Evolutionary conservation across 139 green algal genomes (phyloP), one percentile per base, ranked within the genome.

Genomic region (Microglena sp.): DNA sequence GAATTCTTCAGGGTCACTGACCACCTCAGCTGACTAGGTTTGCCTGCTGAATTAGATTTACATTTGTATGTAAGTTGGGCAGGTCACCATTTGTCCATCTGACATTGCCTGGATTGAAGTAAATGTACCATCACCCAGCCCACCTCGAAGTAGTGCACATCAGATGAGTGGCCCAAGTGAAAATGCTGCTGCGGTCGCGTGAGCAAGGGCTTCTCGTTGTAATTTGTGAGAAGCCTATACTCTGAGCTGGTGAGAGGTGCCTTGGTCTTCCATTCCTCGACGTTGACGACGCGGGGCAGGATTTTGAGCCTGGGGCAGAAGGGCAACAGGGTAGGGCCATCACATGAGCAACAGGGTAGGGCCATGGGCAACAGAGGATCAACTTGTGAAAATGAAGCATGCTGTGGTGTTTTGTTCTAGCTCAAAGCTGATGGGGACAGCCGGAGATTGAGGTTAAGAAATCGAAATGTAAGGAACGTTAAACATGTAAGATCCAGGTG

Each of bases 191-290:
- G 87, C 3, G 88, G 89, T 7, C 83, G 78, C 1, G 88, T 89
- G 2, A 95, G 70, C 34, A 95, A 65, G 11, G 89, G 89, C 76
- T 95, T 95, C 45, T 90, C 87, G 50, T 93, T 91, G 78, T 94
- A 95, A 43, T 70, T 85, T 3, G 43, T 26, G 31, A 95, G 68
- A 56, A 93, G 69, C 24, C 78, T 75, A 44, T 83, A 58, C 72
- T 94, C 87, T 1, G 80, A 55, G 31, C 60, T 50, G 26, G 72
- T 86, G 33, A 95, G 72, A 2, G 84, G 85, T 0, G 62, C 87
- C 40, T 72, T 71, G 15, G 58, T 50, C 0, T 77, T 77, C 86
- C 84, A 93, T 75, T 95, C 78, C 7, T 87, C 89, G 21, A 87
- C 50, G 65, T 95, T 95, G 28, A 81, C 72, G 4, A 95, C 76